These are phyloP conservation scores for Ceratocystis cacaofunesta DNA, from an alignment of 2,329 filamentous ascomycete genomes.

Conservation along the genomic window DNA sequence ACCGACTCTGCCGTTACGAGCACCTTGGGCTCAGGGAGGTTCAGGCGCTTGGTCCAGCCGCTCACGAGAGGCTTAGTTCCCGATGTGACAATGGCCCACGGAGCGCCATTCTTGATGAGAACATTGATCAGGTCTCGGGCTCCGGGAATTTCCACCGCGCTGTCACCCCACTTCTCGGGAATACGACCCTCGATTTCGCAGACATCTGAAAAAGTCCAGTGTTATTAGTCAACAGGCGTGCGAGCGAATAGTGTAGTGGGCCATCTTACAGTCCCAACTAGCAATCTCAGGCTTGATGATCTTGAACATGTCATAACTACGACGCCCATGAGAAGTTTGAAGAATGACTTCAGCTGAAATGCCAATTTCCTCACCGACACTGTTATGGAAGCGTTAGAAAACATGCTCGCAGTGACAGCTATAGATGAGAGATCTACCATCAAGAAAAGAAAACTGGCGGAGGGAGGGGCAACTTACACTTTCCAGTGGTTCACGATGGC, in stretches of 20 bases:
- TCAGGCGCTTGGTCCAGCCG: conserved; percentile 56
- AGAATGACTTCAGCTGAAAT: conserved; percentile 75
- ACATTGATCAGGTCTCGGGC: conserved; percentile 53
- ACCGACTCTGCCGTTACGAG: conserved; percentile 67
- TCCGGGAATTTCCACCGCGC: conserved; percentile 77
- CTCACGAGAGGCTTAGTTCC: conserved; percentile 52
- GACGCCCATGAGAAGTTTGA: conserved; percentile 76
- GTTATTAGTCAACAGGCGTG: background rate
- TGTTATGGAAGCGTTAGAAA: conserved; percentile 31
- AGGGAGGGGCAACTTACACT: conserved; percentile 31
- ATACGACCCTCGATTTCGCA: conserved; percentile 62
- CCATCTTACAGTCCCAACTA: conserved; percentile 70
- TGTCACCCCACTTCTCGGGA: conserved; percentile 58
- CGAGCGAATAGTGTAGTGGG: background rate
- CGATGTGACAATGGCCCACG: conserved; percentile 79
- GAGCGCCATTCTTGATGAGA: conserved; percentile 46
- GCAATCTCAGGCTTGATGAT: conserved; percentile 71
- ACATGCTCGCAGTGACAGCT: background rate
- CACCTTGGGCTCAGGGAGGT: conserved; percentile 48
- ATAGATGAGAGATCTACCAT: background rate
- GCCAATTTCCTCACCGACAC: conserved; percentile 69
- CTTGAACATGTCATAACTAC: conserved; percentile 73
- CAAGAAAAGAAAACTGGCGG: background rate
- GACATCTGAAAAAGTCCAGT: conserved; percentile 44
- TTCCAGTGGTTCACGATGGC: conserved; percentile 70